phyloP scores from a whole-genome alignment of 352 stramenopile species.

The Phytophthora meadii region DNA sequence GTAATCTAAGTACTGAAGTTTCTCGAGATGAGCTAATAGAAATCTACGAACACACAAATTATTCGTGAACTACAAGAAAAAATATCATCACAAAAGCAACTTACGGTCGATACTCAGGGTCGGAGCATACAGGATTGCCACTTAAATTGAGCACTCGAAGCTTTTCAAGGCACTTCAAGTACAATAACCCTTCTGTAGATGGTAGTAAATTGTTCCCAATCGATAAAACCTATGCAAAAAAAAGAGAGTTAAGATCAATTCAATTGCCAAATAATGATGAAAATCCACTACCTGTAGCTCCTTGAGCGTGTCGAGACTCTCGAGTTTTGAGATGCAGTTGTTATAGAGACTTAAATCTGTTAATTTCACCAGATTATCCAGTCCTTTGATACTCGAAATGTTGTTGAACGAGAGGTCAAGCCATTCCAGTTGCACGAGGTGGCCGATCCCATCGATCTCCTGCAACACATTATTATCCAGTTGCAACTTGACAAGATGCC shows the following conservation, averaged over 20 bases:
- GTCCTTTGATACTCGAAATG: constrained; percentile 90
- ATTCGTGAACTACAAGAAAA: neutral
- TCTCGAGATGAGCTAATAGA: constrained; percentile 92
- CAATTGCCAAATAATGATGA: too few species aligned
- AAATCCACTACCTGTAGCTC: constrained; percentile 67
- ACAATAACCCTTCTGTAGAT: constrained; percentile 74
- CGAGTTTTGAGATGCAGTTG: constrained; percentile 93
- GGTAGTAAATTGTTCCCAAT: constrained; percentile 93
- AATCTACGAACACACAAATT: constrained; percentile 50
- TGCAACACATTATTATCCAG: constrained; percentile 96
- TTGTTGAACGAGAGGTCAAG: constrained; percentile 96
- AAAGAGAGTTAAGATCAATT: neutral
- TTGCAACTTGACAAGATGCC: constrained; percentile 90
- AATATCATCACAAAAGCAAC: constrained; percentile 9
- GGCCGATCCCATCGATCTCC: constrained; percentile 87
- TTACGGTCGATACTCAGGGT: constrained; percentile 90
- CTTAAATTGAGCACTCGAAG: constrained; percentile 92
- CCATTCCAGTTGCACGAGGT: constrained; percentile 91
- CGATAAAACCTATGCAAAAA: constrained; percentile 74
- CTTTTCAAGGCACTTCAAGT: constrained; percentile 87
- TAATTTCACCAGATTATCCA: constrained; percentile 91
- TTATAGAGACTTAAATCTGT: constrained; percentile 94
- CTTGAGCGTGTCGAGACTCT: constrained; percentile 91
- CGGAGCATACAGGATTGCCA: constrained; percentile 93
- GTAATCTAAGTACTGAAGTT: constrained; percentile 95